Base-by-base conservation (phyloP, 2,329 filamentous ascomycete genomes). In the Beauveria asiatica region DNA sequence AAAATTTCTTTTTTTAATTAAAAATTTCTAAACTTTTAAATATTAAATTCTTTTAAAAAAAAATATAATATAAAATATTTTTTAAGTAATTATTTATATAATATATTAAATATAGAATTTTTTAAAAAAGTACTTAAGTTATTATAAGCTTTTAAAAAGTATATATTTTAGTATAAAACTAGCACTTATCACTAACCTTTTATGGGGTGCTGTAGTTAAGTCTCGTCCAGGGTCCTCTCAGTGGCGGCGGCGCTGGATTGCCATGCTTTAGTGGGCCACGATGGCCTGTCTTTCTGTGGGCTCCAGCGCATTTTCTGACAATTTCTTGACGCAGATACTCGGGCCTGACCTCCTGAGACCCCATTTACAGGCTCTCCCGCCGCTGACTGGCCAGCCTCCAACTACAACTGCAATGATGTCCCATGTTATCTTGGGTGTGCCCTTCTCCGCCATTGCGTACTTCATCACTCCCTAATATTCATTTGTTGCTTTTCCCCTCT, bases 321-420 rank as follows among this genome's bases (percentile, higher is more conserved):
- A 37, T 37, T 16, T 37, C 50, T 30, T 44, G 44, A 23, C 55
- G 21, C 37, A 27, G 55, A 30, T 41, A 41, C 55, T 50, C 11
- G 33, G 21, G 45, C 45, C 44, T 41, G 55, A 57, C 45, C 55
- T 50, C 33, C 55, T 57, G 55, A 57, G 45, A 41, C 45, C 55
- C 46, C 21, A 30, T 41, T 46, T 27, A 37, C 46, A 42, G 45
- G 45, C 23, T 39, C 45, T 49, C 45, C 48, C 33, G 23, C 55
- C 55, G 44, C 53, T 57, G 45, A 19, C 54, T 39, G 44, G 53
- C 53, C 53, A 33, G 42, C n/a, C 7, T 8, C 13, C 33, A 10
- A 11, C 17, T 50, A 27, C 48, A 49, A 23, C 13, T 48, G 23
- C n/a, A 19, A 10, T 25, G 17, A 19, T 23, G 57, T 42, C 50